phyloP scores from a whole-genome alignment of 192 early-diverging fungal species.

The Backusella morwellensis region DNA sequence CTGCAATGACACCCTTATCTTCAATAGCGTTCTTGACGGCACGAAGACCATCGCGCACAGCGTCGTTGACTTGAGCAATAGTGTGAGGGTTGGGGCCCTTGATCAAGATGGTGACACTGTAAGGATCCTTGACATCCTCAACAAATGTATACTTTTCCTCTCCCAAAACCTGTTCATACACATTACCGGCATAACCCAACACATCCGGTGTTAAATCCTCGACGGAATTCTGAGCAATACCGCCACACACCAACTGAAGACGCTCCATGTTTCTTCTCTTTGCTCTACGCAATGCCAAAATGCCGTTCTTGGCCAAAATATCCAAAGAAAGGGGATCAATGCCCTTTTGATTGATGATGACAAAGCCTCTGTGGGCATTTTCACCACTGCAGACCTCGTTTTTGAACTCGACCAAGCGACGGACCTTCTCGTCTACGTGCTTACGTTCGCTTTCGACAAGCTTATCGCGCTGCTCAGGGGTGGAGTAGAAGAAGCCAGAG shows the following conservation, averaged over 20 bases:
- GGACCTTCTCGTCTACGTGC: conserved; percentile 92
- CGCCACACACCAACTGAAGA: conserved; percentile 93
- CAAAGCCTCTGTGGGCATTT: conserved; percentile 85
- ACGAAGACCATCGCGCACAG: conserved; percentile 95
- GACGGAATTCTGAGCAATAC: conserved; percentile 95
- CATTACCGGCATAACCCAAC: conserved; percentile 87
- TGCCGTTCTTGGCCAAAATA: conserved; percentile 92
- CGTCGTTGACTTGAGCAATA: conserved; percentile 94
- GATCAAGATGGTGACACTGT: conserved; percentile 90
- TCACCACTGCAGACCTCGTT: conserved; percentile 84
- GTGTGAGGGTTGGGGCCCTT: conserved; percentile 95
- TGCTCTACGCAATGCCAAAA: conserved; percentile 92
- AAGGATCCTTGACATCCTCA: conserved; percentile 90
- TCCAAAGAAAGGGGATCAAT: conserved; percentile 99
- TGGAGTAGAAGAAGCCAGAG: conserved; percentile 98
- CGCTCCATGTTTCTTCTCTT: conserved; percentile 99
- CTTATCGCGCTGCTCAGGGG: conserved; percentile 97
- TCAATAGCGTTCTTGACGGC: conserved; percentile 99
- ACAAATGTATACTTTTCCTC: conserved; percentile 99
- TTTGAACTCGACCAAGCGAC: conserved; percentile 96
- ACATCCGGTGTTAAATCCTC: conserved; percentile 87
- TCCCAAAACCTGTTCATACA: conserved; percentile 94
- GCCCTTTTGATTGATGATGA: conserved; percentile 99
- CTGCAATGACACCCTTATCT: conserved; percentile 85
- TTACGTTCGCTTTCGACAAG: conserved; percentile 96